phyloP scores from a whole-genome alignment of 208 protist genomes.

The Leishmania braziliensis region DNA sequence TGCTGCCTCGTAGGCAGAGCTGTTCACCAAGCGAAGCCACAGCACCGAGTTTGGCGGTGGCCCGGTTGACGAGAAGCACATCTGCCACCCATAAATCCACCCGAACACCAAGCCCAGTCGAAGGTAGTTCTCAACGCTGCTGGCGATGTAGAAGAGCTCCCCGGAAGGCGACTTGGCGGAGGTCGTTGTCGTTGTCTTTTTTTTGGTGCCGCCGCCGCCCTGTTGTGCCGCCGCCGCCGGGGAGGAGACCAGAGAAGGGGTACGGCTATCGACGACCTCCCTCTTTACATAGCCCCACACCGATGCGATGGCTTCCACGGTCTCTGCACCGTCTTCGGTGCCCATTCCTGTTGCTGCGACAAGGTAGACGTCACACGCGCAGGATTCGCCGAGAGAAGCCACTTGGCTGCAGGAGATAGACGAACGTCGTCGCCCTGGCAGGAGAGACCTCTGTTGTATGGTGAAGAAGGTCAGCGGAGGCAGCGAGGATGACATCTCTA shows the following conservation, averaged over 20 bases:
- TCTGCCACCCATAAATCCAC: conserved; percentile 83
- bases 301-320: not conserved
- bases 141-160: conserved; percentile 69
- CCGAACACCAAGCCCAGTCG: conserved; percentile 58
- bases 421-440: conserved; percentile 12
- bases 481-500: not conserved
- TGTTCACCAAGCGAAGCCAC: conserved; percentile 59
- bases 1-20: conserved; percentile 27
- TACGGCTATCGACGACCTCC: not conserved
- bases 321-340: not conserved
- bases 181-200: not conserved
- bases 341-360: conserved; percentile 9
- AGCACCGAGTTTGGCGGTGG: conserved; percentile 47
- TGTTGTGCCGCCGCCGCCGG: not conserved
- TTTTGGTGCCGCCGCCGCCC: not conserved
- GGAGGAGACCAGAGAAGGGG: not conserved
- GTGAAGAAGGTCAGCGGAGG: conserved; percentile 25
- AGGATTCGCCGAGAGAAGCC: conserved; percentile 19
- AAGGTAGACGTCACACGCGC: conserved; percentile 28
- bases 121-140: conserved; percentile 57
- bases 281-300: conserved; percentile 29
- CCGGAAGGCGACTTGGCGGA: not conserved
- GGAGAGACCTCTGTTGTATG: conserved; percentile 22
- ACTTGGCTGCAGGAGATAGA: conserved; percentile 11
- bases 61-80: conserved; percentile 56